phyloP scores from a whole-genome alignment of 1,139 yeast species.

The Debaryomyces singareniensis region DNA sequence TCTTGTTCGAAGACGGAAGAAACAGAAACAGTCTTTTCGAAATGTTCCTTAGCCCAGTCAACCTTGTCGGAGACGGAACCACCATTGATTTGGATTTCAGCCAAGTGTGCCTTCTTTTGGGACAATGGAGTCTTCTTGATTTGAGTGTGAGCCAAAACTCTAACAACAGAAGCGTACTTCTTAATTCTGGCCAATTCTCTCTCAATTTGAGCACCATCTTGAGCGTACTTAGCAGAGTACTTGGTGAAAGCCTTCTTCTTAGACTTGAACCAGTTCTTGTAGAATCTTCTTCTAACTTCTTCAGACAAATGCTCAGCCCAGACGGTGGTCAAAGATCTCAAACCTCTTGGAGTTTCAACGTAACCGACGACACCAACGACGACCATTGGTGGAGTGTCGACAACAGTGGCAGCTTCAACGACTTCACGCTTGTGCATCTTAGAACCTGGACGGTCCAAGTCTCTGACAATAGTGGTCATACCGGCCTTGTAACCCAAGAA shows the following conservation, averaged over 20 bases:
- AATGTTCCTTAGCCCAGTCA: slow-evolving; percentile 98
- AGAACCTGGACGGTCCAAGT: slow-evolving; percentile 99
- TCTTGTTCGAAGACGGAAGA: slow-evolving; percentile 96
- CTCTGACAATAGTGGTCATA: slow-evolving; percentile 99
- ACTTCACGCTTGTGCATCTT: slow-evolving; percentile 99
- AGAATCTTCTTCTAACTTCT: slow-evolving; percentile 99
- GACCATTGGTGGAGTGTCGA: slow-evolving; percentile 98
- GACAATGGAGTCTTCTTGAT: slow-evolving; percentile 98
- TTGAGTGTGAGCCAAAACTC: slow-evolving; percentile 99
- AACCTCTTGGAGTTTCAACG: slow-evolving; percentile 99
- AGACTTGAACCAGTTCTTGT: slow-evolving; percentile 99
- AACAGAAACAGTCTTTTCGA: slow-evolving; percentile 96
- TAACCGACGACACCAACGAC: slow-evolving; percentile 99
- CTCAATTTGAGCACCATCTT: slow-evolving; percentile 82
- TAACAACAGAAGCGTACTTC: slow-evolving; percentile 97
- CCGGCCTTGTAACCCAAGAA: slow-evolving; percentile 99
- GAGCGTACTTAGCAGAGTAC: slow-evolving; percentile 98
- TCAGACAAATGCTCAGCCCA: slow-evolving; percentile 99
- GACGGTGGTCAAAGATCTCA: slow-evolving; percentile 98
- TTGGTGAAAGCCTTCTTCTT: slow-evolving; percentile 99
- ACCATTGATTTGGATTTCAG: slow-evolving; percentile 99
- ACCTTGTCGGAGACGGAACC: slow-evolving; percentile 97
- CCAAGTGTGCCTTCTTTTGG: slow-evolving; percentile 99
- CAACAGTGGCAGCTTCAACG: slow-evolving; percentile 98
- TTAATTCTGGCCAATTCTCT: slow-evolving; percentile 97